A percentile compares a stretch with the other conserved stretches of the same genome.
phyloP scores from a whole-genome alignment of 2,329 filamentous ascomycete species.

The Ceratocystiopsis minuta region DNA sequence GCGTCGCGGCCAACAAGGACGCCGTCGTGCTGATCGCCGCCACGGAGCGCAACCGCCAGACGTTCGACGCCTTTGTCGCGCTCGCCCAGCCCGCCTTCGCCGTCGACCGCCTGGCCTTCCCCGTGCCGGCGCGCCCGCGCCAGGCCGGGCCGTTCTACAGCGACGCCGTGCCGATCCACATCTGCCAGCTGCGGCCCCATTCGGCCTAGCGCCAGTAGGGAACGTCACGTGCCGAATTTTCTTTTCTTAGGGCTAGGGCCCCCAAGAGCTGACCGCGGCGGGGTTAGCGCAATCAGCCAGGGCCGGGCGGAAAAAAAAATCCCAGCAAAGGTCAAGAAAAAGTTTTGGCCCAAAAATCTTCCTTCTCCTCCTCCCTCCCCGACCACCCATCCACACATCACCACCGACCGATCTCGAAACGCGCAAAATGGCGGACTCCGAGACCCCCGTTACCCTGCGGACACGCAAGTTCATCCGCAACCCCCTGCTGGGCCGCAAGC shows the following conservation, averaged over 20 bases:
- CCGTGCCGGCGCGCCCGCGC: conserved; percentile 17
- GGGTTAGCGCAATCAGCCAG: not conserved
- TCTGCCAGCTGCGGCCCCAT: conserved; percentile 19
- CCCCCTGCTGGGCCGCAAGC: conserved; percentile 94
- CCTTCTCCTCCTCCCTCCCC: not conserved
- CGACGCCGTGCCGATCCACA: conserved; percentile 38
- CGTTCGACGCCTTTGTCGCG: conserved; percentile 45
- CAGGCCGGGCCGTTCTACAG: conserved; percentile 49
- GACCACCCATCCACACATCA: not conserved
- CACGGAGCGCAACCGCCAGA: conserved; percentile 51
- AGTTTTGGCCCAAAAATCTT: conserved; percentile 1
- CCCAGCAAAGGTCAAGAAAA: not conserved
- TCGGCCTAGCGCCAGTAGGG: no score
- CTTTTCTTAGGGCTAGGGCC: conserved; percentile 1
- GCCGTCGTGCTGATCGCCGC: conserved; percentile 48
- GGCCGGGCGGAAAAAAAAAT: conserved; percentile 1
- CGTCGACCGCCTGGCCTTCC: conserved; percentile 25
- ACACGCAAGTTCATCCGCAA: conserved; percentile 99
- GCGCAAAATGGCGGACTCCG: conserved; percentile 68
- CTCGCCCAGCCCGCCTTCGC: conserved; percentile 29
- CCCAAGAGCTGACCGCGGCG: not conserved
- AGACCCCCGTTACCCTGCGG: conserved; percentile 65
- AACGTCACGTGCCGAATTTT: not conserved
- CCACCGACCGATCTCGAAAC: conserved; percentile 6
- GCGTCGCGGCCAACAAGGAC: conserved; percentile 33